Evolutionary conservation across 176 grass and related monocot genomes (phyloP), one percentile per base, ranked within the genome.

Genomic region (bread wheat (Triticum aestivum)): DNA sequence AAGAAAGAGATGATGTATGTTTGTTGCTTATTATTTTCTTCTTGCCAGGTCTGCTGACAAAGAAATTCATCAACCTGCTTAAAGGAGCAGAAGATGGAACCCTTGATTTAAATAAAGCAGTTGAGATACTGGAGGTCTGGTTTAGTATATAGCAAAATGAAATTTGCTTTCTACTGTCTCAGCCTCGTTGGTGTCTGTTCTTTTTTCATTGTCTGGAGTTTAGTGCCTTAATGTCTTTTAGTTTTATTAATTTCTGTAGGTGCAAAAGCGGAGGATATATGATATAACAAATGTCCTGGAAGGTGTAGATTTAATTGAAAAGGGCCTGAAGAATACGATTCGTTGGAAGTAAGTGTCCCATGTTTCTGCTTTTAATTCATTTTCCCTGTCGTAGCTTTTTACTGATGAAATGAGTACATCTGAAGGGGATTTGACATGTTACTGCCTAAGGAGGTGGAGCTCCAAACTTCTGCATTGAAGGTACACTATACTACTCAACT

Each of bases 261-360:
- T 98, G 54, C 93, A 98, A 84, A 98, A 98, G 81, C 90, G 95
- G 86, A 95, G 95, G 88, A 95, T 98, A 71, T 98, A 98, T 93
- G 95, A 98, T 73, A 98, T 98, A 89, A 98, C 95, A 58, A 98
- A 98, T 98, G 95, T 98, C 90, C 77, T 98, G 32, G 95, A 98
- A 91, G 95, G 95, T 79, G 91, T 98, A 83, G 89, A 94, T 75
- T 87, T 98, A 82, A 98, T 98, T 73, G 93, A 98, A 88, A 98
- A 98, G 67, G 88, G 79, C 6, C 78, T 89, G 79, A 98, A 95
- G 91, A 98, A 93, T 84, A 98, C 81, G 84, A 87, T 98, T 79
- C 83, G 84, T 65, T 98, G 93, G 95, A 98, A 98, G 95, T 98
- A 91, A 90, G 89, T 90, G 23, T 18, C 39, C 61, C 72, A 18